Percentiles rank a stretch among this genome's conserved stretches.
Evolutionary conservation across 768 basidiomycete genomes (phyloP).

Genomic region (Mycena polygramma): DNA sequence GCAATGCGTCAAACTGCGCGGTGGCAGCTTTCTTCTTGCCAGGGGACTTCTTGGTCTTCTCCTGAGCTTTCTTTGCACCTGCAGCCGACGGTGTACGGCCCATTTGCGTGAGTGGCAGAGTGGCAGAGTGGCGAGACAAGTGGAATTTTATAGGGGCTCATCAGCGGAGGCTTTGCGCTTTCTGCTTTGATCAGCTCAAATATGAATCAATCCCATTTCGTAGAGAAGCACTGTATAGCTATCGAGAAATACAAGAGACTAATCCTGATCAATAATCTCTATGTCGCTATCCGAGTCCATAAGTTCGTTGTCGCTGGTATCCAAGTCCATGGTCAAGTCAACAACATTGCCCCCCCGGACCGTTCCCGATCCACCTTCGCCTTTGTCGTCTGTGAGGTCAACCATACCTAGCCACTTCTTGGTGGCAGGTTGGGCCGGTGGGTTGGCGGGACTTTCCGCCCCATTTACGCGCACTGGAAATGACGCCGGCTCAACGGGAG

Average conservation of each 20-base stretch:
- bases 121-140: background rate
- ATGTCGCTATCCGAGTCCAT: background rate
- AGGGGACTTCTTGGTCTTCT: background rate
- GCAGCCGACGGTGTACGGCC: background rate
- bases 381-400: background rate
- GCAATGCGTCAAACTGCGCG: background rate
- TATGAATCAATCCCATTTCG: too few relatives aligned
- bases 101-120: background rate
- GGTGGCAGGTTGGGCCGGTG: background rate
- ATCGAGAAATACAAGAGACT: background rate
- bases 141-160: too few relatives aligned
- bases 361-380: background rate
- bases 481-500: background rate
- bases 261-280: background rate
- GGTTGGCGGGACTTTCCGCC: background rate
- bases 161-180: background rate
- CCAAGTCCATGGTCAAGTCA: slow-evolving; percentile 7
- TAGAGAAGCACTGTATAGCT: too few relatives aligned
- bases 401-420: background rate
- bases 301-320: background rate
- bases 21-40: background rate
- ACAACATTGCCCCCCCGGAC: background rate
- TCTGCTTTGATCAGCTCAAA: too few relatives aligned
- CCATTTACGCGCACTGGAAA: too few relatives aligned
- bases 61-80: too few relatives aligned